Base-by-base conservation (phyloP, 805 yeast species). In the Huiozyma sinensis region DNA sequence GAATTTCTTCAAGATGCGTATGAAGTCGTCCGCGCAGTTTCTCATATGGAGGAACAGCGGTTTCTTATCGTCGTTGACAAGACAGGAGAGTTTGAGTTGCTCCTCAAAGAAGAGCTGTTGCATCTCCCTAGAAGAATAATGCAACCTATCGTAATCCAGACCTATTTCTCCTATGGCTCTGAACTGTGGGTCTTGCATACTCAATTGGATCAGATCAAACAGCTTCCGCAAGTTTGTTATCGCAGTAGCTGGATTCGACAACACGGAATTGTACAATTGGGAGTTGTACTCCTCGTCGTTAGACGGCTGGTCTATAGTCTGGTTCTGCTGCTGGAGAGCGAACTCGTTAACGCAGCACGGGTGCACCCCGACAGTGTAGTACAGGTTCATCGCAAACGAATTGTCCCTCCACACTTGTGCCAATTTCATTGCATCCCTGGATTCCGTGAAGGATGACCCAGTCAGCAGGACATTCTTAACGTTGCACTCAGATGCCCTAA, bases 121-220 rank as follows among this genome's bases (percentile, higher is more conserved):
- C 48, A 76, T 74, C 6, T 75, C 80, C 45, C 70, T 76, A 1
- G 83, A 68, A 0, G 96, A 76, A 56, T 77, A 83, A 53, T 84
- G 81, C 41, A 92, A 66, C 47, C 99, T 68, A 62, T 92, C 99
- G 59, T 89, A 90, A 59, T 92, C 99, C 40, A 92, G 68, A 0
- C 99, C 99, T 41, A 92, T 78, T 64, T 92, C 99, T 10, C 99
- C 99, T 65, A 89, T 81, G 1, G 96, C 92, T 54, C 74, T 75
- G 28, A 92, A 82, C 1, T 83, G 83, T 7, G 66, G 56, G 30
- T 63, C 57, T 6, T 61, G 47, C n/a, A 63, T 51, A 48, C 73
- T 70, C 39, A 92, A 61, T 28, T 68, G 58, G 3, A 59, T 54
- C 33, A 84, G 56, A 51, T 80, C 79, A 2, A 54, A 54, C 17